Evolutionary conservation across 768 basidiomycete species (phyloP).

Genomic region (Boletus reticuloceps): DNA sequence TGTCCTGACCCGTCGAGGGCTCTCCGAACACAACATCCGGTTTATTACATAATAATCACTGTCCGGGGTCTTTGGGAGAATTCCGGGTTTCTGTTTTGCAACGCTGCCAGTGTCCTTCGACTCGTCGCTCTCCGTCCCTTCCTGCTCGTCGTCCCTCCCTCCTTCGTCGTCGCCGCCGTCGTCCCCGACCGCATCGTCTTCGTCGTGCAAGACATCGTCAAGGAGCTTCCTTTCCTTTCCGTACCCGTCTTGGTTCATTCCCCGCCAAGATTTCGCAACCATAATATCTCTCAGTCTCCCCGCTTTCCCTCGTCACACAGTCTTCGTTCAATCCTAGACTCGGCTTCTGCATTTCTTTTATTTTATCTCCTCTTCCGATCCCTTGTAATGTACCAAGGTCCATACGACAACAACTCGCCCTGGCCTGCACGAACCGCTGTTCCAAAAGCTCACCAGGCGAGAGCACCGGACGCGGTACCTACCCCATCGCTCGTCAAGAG

Average conservation of each 20-base stretch:
- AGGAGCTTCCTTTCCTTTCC: constrained; percentile 18
- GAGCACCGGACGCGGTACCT: constrained; percentile 31
- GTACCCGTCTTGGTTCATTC: constrained; percentile 27
- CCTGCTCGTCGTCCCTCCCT: constrained; percentile 27
- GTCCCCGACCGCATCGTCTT: constrained; percentile 21
- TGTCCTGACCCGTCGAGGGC: no score
- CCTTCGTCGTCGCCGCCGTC: constrained; percentile 20
- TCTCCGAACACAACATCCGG: not conserved
- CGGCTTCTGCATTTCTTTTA: constrained; percentile 9
- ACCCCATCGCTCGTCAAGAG: constrained; percentile 13
- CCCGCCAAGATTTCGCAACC: constrained; percentile 12
- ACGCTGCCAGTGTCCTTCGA: constrained; percentile 30
- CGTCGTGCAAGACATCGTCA: constrained; percentile 22
- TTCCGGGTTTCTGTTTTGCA: constrained; percentile 34
- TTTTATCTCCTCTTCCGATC: constrained; percentile 23
- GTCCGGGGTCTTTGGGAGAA: constrained; percentile 34
- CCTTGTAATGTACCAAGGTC: constrained; percentile 36
- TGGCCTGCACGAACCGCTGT: constrained; percentile 46
- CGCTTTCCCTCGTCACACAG: constrained; percentile 20
- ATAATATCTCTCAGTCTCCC: constrained; percentile 27
- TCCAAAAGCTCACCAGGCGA: constrained; percentile 26
- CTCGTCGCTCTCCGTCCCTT: constrained; percentile 32
- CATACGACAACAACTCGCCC: constrained; percentile 31
- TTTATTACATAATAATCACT: constrained; percentile 20
- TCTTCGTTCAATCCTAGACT: constrained; percentile 25